phyloP scores from a whole-genome alignment of 192 early-diverging fungal species.

The Gamsiella multidivaricata region DNA sequence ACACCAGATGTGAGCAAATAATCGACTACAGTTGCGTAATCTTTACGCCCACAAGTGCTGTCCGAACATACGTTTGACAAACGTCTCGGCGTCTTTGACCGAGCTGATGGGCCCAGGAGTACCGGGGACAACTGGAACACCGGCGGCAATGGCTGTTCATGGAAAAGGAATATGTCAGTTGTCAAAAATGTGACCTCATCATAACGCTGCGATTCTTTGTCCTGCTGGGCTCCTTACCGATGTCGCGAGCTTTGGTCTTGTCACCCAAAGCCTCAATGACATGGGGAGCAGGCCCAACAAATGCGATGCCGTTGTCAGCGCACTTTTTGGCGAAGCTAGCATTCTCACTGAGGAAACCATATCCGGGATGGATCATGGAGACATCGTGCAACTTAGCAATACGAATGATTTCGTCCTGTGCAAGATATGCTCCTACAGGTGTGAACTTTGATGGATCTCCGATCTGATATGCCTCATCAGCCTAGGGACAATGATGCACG shows the following conservation, averaged over 20 bases:
- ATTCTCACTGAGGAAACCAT: constrained; percentile 97
- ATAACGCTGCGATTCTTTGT: too few relatives aligned
- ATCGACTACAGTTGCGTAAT: not conserved
- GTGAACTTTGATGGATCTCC: constrained; percentile 81
- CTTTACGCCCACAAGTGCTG: not conserved
- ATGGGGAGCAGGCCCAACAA: constrained; percentile 86
- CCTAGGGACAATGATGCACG: constrained; percentile 54
- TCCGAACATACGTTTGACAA: constrained; percentile 63
- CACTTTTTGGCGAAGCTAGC: constrained; percentile 91
- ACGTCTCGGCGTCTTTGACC: constrained; percentile 70
- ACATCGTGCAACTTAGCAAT: constrained; percentile 86
- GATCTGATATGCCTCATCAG: constrained; percentile 97
- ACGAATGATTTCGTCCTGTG: constrained; percentile 90
- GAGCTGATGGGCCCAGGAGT: constrained; percentile 86
- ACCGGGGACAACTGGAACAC: constrained; percentile 94
- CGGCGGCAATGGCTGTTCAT: constrained; percentile 73
- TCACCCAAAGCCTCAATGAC: constrained; percentile 92
- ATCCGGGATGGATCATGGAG: constrained; percentile 94
- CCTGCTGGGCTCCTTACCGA: constrained; percentile 66
- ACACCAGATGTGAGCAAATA: not conserved
- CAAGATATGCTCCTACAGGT: constrained; percentile 95
- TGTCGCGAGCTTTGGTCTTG: constrained; percentile 91
- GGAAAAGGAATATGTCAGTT: not conserved
- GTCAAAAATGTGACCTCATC: constrained; percentile 14
- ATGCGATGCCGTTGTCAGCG: constrained; percentile 89